These are phyloP conservation scores for Cryptosporidium canis DNA, from an alignment of 169 alveolate species.

Conservation along the genomic window DNA sequence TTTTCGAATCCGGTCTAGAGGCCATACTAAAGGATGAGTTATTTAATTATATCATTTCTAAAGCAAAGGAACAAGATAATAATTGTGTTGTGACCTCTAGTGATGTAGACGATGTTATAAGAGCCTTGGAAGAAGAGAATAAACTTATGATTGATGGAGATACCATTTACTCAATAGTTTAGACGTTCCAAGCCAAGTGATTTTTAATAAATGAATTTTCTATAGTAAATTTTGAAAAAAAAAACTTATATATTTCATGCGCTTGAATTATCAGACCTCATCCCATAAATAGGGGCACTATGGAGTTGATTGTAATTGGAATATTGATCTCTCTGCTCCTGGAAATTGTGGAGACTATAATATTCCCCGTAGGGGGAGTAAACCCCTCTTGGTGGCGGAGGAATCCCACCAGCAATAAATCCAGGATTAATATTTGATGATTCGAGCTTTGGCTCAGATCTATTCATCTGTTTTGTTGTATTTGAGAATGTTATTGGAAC, in stretches of 20 bases:
- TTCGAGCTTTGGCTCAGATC: conserved; percentile 6
- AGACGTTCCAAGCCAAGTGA: neutral
- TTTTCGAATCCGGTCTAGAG: conserved; percentile 54
- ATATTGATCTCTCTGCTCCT: neutral
- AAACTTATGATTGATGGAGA: conserved; percentile 57
- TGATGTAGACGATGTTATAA: conserved; percentile 42
- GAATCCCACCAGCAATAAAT: conserved; percentile 71
- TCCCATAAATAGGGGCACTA: neutral
- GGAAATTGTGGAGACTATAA: neutral
- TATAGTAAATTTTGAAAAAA: neutral
- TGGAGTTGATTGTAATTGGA: neutral
- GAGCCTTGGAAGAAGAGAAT: conserved; percentile 30
- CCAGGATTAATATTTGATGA: conserved; percentile 44
- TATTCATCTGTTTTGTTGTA: conserved; percentile 3
- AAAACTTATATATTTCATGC: neutral
- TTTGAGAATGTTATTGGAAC: conserved; percentile 21
- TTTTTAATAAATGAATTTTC: neutral
- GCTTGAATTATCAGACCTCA: neutral
- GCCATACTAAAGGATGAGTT: conserved; percentile 46
- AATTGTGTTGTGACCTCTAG: neutral
- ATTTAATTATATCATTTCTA: neutral
- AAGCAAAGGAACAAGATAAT: neutral
- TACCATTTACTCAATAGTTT: conserved; percentile 46
- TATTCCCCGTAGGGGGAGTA: neutral
- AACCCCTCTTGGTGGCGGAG: conserved; percentile 63